phyloP scores from a whole-genome alignment of 1,284 basidiomycete genomes.

The Ustilago bromivora region DNA sequence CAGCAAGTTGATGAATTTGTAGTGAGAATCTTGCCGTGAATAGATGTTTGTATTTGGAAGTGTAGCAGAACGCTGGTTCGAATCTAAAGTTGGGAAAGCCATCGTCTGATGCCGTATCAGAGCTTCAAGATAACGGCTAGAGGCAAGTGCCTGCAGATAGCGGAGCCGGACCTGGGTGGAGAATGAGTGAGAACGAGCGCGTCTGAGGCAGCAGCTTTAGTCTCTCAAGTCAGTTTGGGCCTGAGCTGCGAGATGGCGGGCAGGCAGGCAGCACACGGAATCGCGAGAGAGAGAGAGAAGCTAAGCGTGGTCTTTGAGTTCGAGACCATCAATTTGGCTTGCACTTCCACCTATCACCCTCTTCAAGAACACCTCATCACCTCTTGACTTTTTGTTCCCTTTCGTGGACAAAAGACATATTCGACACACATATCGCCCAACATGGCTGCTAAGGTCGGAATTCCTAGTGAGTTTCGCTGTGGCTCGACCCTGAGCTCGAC shows the following conservation, averaged over 20 bases:
- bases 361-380: slow-evolving; percentile 46
- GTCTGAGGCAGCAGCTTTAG: not conserved
- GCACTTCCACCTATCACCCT: slow-evolving; percentile 50
- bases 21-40: no score
- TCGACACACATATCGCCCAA: slow-evolving; percentile 49
- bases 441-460: slow-evolving; percentile 63
- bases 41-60: no score
- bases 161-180: not conserved
- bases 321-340: slow-evolving; percentile 35
- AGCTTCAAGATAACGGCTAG: no score
- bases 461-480: slow-evolving; percentile 62
- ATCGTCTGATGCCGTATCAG: no score
- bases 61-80: no score
- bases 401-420: slow-evolving; percentile 46
- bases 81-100: no score
- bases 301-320: slow-evolving; percentile 27
- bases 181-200: not conserved
- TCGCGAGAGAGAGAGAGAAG: not conserved
- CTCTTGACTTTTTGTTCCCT: slow-evolving; percentile 41
- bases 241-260: not conserved
- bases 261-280: not conserved
- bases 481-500: slow-evolving; percentile 5
- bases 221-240: not conserved
- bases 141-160: not conserved
- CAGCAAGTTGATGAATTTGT: no score